Percentiles rank a stretch among this genome's conserved stretches.
phyloP scores from a whole-genome alignment of 768 basidiomycete species.

The Lactarius quietus region DNA sequence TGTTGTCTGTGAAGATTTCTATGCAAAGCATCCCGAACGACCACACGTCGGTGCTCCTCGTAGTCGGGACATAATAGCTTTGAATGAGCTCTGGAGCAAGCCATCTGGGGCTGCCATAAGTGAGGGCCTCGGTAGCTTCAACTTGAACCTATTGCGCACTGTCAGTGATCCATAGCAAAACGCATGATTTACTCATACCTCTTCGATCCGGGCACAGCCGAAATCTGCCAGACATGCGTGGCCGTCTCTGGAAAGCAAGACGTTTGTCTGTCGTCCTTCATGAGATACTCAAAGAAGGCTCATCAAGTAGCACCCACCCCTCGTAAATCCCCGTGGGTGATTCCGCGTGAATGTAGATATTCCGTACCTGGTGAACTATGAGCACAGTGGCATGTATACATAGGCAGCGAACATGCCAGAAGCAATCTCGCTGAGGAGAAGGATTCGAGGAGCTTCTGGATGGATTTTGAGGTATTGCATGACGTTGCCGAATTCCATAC shows the following conservation, averaged over 20 bases:
- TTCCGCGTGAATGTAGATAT: constrained; percentile 18
- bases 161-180: neutral
- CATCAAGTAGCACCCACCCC: constrained; percentile 6
- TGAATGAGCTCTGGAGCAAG: constrained; percentile 24
- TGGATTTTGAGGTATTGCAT: constrained; percentile 7
- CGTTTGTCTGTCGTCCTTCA: constrained; percentile 8
- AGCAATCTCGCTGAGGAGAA: constrained; percentile 16
- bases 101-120: constrained; percentile 16
- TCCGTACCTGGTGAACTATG: constrained; percentile 8
- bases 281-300: neutral
- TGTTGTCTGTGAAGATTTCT: constrained; percentile 44
- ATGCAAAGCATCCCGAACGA: constrained; percentile 47
- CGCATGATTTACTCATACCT: neutral
- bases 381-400: neutral
- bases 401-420: constrained; percentile 5
- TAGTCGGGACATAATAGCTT: constrained; percentile 2
- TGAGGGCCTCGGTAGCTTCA: neutral
- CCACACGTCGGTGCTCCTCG: constrained; percentile 45
- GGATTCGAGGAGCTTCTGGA: constrained; percentile 12
- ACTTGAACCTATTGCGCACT: neutral
- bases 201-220: constrained; percentile 19
- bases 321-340: constrained; percentile 21
- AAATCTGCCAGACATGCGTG: constrained; percentile 16
- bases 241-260: constrained; percentile 13
- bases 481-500: constrained; percentile 17